Conservation (phyloP, 805 yeast genomes). For the Saccharomycopsis amapae region DNA sequence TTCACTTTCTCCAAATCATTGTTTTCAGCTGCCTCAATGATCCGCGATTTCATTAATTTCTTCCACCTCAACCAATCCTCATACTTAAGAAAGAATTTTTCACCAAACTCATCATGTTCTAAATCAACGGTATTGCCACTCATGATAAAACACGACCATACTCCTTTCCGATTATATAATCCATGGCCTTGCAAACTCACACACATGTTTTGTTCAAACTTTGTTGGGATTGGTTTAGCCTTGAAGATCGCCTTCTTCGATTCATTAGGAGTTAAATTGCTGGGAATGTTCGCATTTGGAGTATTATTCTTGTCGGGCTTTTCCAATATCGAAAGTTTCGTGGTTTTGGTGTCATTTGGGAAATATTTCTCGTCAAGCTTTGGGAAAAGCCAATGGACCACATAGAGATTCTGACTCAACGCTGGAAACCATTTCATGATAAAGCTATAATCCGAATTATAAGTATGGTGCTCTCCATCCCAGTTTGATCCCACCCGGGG, state of each 20-base stretch:
- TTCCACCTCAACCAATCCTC: conserved; percentile 64
- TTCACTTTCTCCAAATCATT: conserved; percentile 34
- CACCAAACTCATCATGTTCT: conserved; percentile 15
- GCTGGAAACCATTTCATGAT: conserved; percentile 16
- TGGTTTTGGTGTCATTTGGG: not conserved
- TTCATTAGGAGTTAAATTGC: conserved; percentile 10
- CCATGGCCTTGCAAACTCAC: conserved; percentile 10
- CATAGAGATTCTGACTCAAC: conserved; percentile 12
- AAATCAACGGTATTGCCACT: conserved; percentile 8
- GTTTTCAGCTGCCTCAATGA: conserved; percentile 35
- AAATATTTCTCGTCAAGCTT: conserved; percentile 1
- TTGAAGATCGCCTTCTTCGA: conserved; percentile 6
- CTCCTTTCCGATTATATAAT: conserved; percentile 12
- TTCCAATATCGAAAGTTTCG: not conserved
- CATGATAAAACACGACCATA: conserved; percentile 13
- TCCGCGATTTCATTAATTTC: conserved; percentile 66
- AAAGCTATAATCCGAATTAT: conserved; percentile 13
- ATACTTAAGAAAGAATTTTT: conserved; percentile 9
- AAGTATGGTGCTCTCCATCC: conserved; percentile 18
- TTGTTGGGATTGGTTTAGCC: conserved; percentile 16
- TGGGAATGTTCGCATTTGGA: conserved; percentile 7
- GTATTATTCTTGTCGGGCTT: conserved; percentile 1
- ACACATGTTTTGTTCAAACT: conserved; percentile 14
- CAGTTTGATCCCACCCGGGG: conserved; percentile 17
- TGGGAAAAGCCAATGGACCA: conserved; percentile 13